Evolutionary conservation across 2,329 filamentous ascomycete species (phyloP), one percentile per base, ranked within the genome.

Genomic region (Malbranchea zuffiana): DNA sequence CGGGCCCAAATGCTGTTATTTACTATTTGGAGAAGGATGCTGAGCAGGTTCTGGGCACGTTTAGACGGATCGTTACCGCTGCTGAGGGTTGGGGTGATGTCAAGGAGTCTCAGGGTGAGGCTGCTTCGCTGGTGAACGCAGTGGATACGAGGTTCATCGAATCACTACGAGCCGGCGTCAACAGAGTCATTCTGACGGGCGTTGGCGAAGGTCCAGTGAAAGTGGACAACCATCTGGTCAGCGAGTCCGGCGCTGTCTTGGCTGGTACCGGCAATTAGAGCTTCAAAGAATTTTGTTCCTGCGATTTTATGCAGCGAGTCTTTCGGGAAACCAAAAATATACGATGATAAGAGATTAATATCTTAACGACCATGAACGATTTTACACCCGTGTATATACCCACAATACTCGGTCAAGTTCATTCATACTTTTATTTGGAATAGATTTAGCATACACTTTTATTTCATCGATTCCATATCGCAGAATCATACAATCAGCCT

Each of bases 1-100:
- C 90, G 0, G 90, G 90, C 35, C 90, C 90, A 37, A 98, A 98
- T 63, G 86, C 86, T 26, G 92, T 98, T 34, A 77, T 98, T 34
- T 98, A 98, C 69, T 96, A 93, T 56, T 73, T 87, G 26, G 82
- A 87, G 55, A 71, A 87, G 67, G 74, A 93, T 49, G 72, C 78
- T 44, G 70, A 72, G 27, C 61, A 71, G 3, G 79, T 96, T 3
- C 75, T 86, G 0, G 87, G 86, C 6, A 74, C 78, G 1, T 82
- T 98, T 62, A 82, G 83, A 65, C 65, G 66, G 25, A 67, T 82
- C 12, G 25, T 96, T 77, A 85, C 78, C 75, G 57, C 67, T 65
- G 68, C 60, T 2, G 59, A 60, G 13, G 61, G 69, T 40, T 47
- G 69, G 70, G 49, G 61, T 6, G 67, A 65, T 23, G 61, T 75